Evolutionary conservation across 768 basidiomycete genomes (phyloP), one percentile per base, ranked within the genome.

Genomic region (Russula foetens): DNA sequence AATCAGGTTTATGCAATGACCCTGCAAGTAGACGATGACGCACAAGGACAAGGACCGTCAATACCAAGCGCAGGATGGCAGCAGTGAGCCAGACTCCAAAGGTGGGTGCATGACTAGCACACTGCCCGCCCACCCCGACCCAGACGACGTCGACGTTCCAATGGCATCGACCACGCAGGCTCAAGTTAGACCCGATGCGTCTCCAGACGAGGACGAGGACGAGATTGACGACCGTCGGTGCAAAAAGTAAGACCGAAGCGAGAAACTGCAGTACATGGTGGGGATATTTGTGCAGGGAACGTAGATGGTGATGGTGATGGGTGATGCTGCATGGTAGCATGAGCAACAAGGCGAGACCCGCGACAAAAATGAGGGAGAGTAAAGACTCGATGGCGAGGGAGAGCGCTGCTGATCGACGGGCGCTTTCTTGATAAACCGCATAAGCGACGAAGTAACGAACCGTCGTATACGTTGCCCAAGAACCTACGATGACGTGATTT

Each of bases 61-160:
- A 50, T 11, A 77, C 67, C 33, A 87, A 70, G 43, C 88, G 82
- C 51, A 82, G 56, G 49, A 79, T 64, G 0, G 83, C 75, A 9
- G 83, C 75, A 44, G 73, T 72, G 23, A 85, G 67, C 87, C 86
- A 90, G 8, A 73, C 70, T 1, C 75, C 72, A 77, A 81, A 84
- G 2, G 76, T 59, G 7, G 76, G 73, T 4, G 75, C 71, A 39
- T 48, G 55, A 35, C 70, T 56, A 49, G 63, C 47, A 69, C 76
- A 55, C 59, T 58, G 54, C 59, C 66, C 49, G 61, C 69, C 72
- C 0, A 67, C 67, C 14, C 75, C 74, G 5, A 81, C 78, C 88
- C 88, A 90, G 11, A 84, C 72, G 45, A 84, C 75, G 67, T 90
- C 88, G 45, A 88, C 73, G 63, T 87, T 84, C 73, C 86, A 75